phyloP scores from a whole-genome alignment of 768 basidiomycete species.

The Naganishia friedmannii region DNA sequence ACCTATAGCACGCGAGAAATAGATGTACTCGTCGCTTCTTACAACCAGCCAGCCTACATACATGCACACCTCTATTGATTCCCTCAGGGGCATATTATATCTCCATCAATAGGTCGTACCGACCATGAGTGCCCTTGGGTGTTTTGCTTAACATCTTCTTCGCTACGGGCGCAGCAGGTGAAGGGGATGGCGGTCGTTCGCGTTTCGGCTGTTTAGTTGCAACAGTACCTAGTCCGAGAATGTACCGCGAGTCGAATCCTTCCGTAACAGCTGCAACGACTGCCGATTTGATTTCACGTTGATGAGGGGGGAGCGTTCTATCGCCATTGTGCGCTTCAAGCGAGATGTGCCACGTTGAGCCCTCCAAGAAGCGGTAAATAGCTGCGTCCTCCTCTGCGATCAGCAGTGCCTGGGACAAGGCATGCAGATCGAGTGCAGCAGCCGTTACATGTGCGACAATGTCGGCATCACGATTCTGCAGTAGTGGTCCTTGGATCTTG shows the following conservation, averaged over 20 bases:
- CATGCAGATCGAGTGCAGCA: constrained; percentile 34
- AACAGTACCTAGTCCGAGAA: neutral
- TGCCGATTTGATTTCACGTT: neutral
- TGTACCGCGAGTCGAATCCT: constrained; percentile 1
- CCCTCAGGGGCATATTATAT: neutral
- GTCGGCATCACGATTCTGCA: constrained; percentile 40
- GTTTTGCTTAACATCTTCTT: neutral
- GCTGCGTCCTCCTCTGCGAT: constrained; percentile 18
- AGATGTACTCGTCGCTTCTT: neutral
- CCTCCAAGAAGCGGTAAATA: constrained; percentile 30
- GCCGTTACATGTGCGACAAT: constrained; percentile 42
- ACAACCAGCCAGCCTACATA: constrained; percentile 2
- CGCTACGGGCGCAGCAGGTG: neutral
- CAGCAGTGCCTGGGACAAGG: constrained; percentile 45
- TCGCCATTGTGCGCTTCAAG: neutral
- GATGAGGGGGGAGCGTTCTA: neutral
- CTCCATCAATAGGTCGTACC: constrained; percentile 23
- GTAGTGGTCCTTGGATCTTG: constrained; percentile 10
- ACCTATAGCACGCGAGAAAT: neutral
- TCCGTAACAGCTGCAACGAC: constrained; percentile 6
- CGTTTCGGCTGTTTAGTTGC: constrained; percentile 9
- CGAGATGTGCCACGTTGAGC: constrained; percentile 23
- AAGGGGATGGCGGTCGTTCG: constrained; percentile 3
- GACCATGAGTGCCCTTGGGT: constrained; percentile 3
- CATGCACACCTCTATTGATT: neutral